Conservation (phyloP, 208 protist species). For the Angomonas desouzai region DNA sequence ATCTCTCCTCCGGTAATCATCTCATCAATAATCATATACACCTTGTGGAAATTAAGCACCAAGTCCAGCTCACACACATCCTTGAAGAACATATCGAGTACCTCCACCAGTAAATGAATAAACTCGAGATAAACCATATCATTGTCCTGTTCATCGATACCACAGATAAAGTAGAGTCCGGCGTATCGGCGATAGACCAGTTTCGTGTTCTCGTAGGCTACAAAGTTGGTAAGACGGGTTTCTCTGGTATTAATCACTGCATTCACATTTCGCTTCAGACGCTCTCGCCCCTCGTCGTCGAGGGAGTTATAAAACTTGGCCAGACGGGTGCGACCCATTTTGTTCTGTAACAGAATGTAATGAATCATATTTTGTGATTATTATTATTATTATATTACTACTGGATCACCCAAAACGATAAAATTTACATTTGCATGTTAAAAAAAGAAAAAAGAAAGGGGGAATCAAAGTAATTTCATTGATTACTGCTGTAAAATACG, state of each 20-base stretch:
- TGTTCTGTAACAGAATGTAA: conserved; percentile 99
- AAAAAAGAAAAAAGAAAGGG: conserved; percentile 15
- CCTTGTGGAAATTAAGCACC: conserved; percentile 99
- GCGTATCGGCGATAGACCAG: conserved; percentile 99
- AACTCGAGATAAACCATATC: conserved; percentile 97
- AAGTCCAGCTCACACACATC: conserved; percentile 99
- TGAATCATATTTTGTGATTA: conserved; percentile 96
- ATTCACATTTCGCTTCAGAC: conserved; percentile 96
- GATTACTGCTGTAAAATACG: too few species aligned
- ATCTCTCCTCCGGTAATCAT: conserved; percentile 98
- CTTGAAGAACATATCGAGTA: conserved; percentile 99
- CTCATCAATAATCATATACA: conserved; percentile 99
- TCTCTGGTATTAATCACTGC: conserved; percentile 93
- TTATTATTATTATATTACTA: too few species aligned
- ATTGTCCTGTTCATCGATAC: conserved; percentile 98
- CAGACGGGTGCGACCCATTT: conserved; percentile 98
- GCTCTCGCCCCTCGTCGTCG: conserved; percentile 93
- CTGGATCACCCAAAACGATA: too few species aligned
- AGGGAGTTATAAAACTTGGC: conserved; percentile 98
- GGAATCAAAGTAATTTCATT: too few species aligned
- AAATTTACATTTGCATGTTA: background rate
- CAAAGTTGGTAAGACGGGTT: conserved; percentile 95
- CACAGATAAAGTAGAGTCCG: conserved; percentile 99
- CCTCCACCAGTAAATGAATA: conserved; percentile 98
- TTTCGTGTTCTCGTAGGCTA: conserved; percentile 93